Evolutionary conservation across 768 basidiomycete genomes (phyloP).

Genomic region (Tulasnella sp.): DNA sequence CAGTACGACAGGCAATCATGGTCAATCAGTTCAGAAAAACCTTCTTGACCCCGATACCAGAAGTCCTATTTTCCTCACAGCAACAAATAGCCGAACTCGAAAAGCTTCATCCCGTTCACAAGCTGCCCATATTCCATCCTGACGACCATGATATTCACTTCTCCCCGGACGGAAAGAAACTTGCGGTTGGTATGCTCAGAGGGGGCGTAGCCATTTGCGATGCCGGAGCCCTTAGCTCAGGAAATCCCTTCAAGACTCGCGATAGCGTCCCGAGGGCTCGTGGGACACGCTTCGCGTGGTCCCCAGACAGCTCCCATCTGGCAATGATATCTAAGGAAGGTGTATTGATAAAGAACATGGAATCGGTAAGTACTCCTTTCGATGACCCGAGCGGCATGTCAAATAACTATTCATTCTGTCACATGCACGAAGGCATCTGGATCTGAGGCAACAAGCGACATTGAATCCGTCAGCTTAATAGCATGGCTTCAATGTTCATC

Average conservation of each 20-base stretch:
- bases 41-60: too few species aligned
- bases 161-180: conserved; percentile 59
- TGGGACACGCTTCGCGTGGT: conserved; percentile 60
- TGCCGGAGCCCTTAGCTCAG: conserved; percentile 34
- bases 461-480: conserved; percentile 35
- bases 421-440: conserved; percentile 52
- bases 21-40: too few species aligned
- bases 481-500: conserved; percentile 57
- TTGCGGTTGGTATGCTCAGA: conserved; percentile 56
- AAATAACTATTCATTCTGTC: conserved; percentile 21
- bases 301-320: conserved; percentile 56
- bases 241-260: conserved; percentile 30
- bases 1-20: too few species aligned
- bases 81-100: neutral
- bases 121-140: neutral
- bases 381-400: neutral
- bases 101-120: neutral
- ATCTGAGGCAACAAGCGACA: conserved; percentile 35
- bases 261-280: conserved; percentile 45
- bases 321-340: conserved; percentile 52
- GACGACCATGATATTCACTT: conserved; percentile 62
- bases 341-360: conserved; percentile 57
- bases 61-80: neutral
- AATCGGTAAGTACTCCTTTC: conserved; percentile 30
- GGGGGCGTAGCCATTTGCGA: neutral